Percentiles rank a stretch among this genome's conserved stretches.
phyloP scores from a whole-genome alignment of 2,329 filamentous ascomycete genomes.

The Karstenula rhodostoma region DNA sequence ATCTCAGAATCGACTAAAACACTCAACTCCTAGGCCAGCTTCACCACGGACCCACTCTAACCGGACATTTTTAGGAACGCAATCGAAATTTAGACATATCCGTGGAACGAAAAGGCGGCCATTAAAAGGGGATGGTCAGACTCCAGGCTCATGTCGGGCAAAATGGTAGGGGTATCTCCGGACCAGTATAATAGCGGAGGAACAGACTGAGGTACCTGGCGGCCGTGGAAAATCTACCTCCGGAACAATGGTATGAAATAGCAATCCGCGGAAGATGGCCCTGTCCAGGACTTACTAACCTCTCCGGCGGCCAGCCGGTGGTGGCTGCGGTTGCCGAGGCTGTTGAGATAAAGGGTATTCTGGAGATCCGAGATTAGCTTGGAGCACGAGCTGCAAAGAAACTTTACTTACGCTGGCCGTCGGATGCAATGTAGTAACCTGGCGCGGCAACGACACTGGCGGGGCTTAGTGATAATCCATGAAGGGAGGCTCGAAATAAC shows the following conservation, averaged over 20 bases:
- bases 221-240: constrained; percentile 39
- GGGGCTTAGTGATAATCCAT: constrained; percentile 52
- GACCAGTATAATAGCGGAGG: constrained; percentile 40
- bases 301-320: constrained; percentile 27
- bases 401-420: constrained; percentile 48
- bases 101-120: constrained; percentile 35
- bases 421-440: constrained; percentile 49
- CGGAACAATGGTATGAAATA: constrained; percentile 26
- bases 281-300: constrained; percentile 16
- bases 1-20: constrained; percentile 23
- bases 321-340: constrained; percentile 32
- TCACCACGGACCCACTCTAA: constrained; percentile 29
- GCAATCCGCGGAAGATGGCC: constrained; percentile 10
- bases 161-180: constrained; percentile 48
- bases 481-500: constrained; percentile 47
- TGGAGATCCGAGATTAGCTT: constrained; percentile 31
- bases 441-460: constrained; percentile 42
- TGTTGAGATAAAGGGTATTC: constrained; percentile 42
- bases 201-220: constrained; percentile 39
- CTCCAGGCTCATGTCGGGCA: constrained; percentile 43
- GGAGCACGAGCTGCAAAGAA: neutral
- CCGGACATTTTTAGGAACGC: constrained; percentile 38
- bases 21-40: constrained; percentile 26
- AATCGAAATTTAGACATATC: constrained; percentile 33
- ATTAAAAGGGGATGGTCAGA: constrained; percentile 39